Evolutionary conservation across 257 asterid genomes (phyloP).

Genomic region (Echites panduratus): DNA sequence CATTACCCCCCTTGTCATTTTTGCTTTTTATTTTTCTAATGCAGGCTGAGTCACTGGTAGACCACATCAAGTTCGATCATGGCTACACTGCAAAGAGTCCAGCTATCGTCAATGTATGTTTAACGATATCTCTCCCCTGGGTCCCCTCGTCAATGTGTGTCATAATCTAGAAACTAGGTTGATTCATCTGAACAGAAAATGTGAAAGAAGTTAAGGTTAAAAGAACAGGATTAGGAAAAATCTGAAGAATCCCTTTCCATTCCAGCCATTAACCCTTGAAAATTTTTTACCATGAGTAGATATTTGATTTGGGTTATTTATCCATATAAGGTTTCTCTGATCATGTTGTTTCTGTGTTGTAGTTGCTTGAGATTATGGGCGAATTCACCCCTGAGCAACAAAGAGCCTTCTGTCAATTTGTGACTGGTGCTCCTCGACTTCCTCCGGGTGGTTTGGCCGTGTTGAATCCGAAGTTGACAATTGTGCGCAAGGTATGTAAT

Average conservation of each 20-base stretch:
- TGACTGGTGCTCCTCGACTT: constrained; percentile 98
- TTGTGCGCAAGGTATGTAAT: constrained; percentile 84
- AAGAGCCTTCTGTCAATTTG: constrained; percentile 94
- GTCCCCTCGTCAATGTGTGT: background rate
- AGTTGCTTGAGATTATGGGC: constrained; percentile 98
- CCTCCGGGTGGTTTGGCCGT: constrained; percentile 97
- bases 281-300: background rate
- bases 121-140: background rate
- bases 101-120: constrained; percentile 62
- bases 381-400: constrained; percentile 92
- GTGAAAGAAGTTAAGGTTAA: background rate
- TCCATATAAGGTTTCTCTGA: background rate
- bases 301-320: background rate
- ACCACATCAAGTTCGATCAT: constrained; percentile 96
- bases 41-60: constrained; percentile 86
- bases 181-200: background rate
- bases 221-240: background rate
- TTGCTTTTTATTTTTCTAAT: constrained; percentile 23
- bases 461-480: constrained; percentile 89
- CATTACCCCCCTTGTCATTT: background rate
- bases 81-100: constrained; percentile 98
- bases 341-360: constrained; percentile 5
- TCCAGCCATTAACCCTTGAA: background rate
- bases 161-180: background rate
- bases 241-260: background rate